Conservation (phyloP, 768 basidiomycete species). For the Chalciporus piperatus region DNA sequence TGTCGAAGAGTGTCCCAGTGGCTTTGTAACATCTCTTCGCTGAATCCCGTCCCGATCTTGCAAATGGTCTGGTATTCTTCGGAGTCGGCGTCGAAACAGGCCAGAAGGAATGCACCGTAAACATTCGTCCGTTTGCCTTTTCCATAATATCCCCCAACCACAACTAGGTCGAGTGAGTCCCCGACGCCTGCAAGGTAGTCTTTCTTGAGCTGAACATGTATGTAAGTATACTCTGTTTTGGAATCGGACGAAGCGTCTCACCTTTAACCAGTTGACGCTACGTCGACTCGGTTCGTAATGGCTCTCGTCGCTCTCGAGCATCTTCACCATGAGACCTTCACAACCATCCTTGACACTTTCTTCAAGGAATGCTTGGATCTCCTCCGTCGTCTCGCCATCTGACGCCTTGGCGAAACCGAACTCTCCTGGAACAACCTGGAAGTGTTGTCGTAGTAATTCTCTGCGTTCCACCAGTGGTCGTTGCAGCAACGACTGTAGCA, state of each 20-base stretch:
- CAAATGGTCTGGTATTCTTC: constrained; percentile 97
- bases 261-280: constrained; percentile 98
- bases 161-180: constrained; percentile 95
- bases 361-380: constrained; percentile 92
- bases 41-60: constrained; percentile 99
- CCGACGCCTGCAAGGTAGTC: constrained; percentile 96
- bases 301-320: constrained; percentile 89
- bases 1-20: constrained; percentile 83
- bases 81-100: constrained; percentile 92
- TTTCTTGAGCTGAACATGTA: constrained; percentile 78
- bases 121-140: constrained; percentile 97
- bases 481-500: constrained; percentile 73
- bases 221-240: background rate
- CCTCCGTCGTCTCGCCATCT: constrained; percentile 85
- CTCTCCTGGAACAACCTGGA: constrained; percentile 80
- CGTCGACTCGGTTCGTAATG: constrained; percentile 94
- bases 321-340: constrained; percentile 99
- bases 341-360: constrained; percentile 98
- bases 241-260: constrained; percentile 27
- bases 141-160: constrained; percentile 97
- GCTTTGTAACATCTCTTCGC: constrained; percentile 80
- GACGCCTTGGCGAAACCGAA: constrained; percentile 92
- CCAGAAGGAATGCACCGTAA: constrained; percentile 96
- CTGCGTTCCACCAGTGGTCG: constrained; percentile 74
- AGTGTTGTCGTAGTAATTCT: constrained; percentile 72